A percentile compares a stretch with the other conserved stretches of the same genome.
Conservation (phyloP, 2,329 filamentous ascomycete species). For the Pyrenochaeta sp. region DNA sequence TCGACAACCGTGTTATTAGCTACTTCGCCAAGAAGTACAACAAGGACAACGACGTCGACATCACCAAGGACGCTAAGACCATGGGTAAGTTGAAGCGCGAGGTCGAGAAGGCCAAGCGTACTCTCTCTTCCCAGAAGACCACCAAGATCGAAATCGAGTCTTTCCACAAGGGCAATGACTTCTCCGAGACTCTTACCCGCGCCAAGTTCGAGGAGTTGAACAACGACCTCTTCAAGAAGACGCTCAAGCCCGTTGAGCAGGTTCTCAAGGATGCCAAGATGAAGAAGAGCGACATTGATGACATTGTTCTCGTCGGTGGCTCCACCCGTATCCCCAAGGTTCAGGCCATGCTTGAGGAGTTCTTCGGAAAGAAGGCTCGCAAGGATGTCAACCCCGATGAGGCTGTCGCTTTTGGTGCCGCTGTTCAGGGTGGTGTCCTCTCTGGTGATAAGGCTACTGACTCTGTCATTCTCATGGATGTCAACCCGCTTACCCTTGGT, state of each 20-base stretch:
- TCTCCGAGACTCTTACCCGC: conserved; percentile 96
- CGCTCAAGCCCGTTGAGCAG: conserved; percentile 97
- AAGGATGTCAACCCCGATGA: conserved; percentile 99
- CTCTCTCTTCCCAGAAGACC: conserved; percentile 89
- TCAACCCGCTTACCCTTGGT: conserved; percentile 94
- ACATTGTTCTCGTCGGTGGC: conserved; percentile 97
- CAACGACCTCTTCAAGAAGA: conserved; percentile 99
- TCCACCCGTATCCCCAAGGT: conserved; percentile 99
- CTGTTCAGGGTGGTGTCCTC: conserved; percentile 95
- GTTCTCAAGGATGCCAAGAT: conserved; percentile 98
- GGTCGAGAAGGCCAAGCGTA: conserved; percentile 99
- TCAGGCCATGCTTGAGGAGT: conserved; percentile 91
- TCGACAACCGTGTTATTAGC: conserved; percentile 97
- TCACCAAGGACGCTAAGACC: conserved; percentile 93
- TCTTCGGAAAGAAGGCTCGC: conserved; percentile 96
- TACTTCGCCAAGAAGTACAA: conserved; percentile 97
- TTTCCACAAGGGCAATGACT: conserved; percentile 96
- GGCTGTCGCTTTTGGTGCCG: conserved; percentile 96
- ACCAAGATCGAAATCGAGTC: conserved; percentile 96
- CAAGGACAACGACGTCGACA: conserved; percentile 94
- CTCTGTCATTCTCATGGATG: conserved; percentile 92
- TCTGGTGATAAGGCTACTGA: conserved; percentile 83
- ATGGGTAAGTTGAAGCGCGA: conserved; percentile 99
- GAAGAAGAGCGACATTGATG: conserved; percentile 92
- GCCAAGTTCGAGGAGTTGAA: conserved; percentile 99